Percentiles rank a stretch among this genome's conserved stretches.
Conservation (phyloP, 2,329 filamentous ascomycete genomes). For the Paradendryphiella salina region DNA sequence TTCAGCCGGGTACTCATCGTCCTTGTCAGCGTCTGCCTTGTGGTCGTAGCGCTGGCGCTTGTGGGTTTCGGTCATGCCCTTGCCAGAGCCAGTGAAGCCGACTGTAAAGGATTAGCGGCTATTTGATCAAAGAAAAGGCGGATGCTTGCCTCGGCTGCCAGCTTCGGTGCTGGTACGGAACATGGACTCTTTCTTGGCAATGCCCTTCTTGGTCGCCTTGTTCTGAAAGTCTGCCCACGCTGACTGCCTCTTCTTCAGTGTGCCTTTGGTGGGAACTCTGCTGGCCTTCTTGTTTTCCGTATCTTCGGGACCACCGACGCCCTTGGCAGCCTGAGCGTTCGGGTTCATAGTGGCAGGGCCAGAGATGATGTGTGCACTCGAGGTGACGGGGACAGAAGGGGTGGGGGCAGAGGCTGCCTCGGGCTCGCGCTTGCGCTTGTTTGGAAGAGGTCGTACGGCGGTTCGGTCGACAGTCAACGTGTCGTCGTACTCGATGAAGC, state of each 20-base stretch:
- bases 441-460: slow-evolving; percentile 39
- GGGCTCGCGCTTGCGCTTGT: slow-evolving; percentile 73
- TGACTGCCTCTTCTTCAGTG: slow-evolving; percentile 84
- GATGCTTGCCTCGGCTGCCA: slow-evolving; percentile 74
- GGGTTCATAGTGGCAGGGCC: slow-evolving; percentile 69
- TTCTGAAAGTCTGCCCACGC: slow-evolving; percentile 93
- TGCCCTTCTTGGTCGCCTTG: slow-evolving; percentile 62
- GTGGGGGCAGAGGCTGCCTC: slow-evolving; percentile 67
- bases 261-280: slow-evolving; percentile 84
- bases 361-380: slow-evolving; percentile 60
- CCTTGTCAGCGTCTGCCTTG: slow-evolving; percentile 39
- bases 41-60: slow-evolving; percentile 83
- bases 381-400: slow-evolving; percentile 44
- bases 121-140: too few relatives aligned
- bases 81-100: slow-evolving; percentile 93
- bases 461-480: slow-evolving; percentile 70
- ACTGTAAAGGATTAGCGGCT: slow-evolving; percentile 59
- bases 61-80: slow-evolving; percentile 92
- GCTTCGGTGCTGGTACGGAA: slow-evolving; percentile 89
- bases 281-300: slow-evolving; percentile 68
- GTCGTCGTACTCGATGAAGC: slow-evolving; percentile 91
- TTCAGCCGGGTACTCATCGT: slow-evolving; percentile 22
- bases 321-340: slow-evolving; percentile 65
- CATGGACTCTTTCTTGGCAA: slow-evolving; percentile 96
- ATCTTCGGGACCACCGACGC: slow-evolving; percentile 65